Conservation (phyloP, 1,139 yeast species). For the Geotrichum europaeum region DNA sequence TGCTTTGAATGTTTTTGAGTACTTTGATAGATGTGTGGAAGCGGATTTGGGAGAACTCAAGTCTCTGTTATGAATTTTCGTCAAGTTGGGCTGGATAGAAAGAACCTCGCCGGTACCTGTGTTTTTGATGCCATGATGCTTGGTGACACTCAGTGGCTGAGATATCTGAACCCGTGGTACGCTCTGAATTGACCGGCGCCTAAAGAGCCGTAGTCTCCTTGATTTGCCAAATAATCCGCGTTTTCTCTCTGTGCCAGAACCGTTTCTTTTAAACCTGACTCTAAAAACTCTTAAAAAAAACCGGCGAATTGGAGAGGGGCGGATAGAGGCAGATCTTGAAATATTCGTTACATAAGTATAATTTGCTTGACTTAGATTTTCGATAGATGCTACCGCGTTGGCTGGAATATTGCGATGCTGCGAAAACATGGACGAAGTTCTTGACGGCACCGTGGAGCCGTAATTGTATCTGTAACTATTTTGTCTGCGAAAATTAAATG, state of each 20-base stretch:
- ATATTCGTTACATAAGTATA: background rate
- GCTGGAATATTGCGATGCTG: background rate
- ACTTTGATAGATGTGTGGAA: background rate
- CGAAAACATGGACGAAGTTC: background rate
- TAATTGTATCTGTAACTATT: background rate
- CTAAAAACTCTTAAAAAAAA: constrained; percentile 1
- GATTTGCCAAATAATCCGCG: background rate
- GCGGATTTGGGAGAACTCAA: background rate
- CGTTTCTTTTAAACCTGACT: background rate
- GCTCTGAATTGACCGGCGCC: background rate
- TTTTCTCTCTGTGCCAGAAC: background rate
- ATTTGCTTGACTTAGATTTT: constrained; percentile 3
- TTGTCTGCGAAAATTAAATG: background rate
- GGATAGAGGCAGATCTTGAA: background rate
- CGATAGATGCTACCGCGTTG: background rate
- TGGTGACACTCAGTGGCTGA: constrained; percentile 8
- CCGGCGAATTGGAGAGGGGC: background rate
- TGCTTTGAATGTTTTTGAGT: background rate
- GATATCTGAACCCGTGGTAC: constrained; percentile 10
- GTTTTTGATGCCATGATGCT: constrained; percentile 6
- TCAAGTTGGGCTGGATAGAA: background rate
- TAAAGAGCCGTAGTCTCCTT: constrained; percentile 3
- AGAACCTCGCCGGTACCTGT: constrained; percentile 9
- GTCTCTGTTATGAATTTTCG: background rate
- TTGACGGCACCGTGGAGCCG: background rate